A percentile compares a stretch with the other conserved stretches of the same genome.
These are phyloP conservation scores for Pseudogymnoascus sp. DNA, from an alignment of 2,329 filamentous ascomycete genomes.

Conservation along the genomic window DNA sequence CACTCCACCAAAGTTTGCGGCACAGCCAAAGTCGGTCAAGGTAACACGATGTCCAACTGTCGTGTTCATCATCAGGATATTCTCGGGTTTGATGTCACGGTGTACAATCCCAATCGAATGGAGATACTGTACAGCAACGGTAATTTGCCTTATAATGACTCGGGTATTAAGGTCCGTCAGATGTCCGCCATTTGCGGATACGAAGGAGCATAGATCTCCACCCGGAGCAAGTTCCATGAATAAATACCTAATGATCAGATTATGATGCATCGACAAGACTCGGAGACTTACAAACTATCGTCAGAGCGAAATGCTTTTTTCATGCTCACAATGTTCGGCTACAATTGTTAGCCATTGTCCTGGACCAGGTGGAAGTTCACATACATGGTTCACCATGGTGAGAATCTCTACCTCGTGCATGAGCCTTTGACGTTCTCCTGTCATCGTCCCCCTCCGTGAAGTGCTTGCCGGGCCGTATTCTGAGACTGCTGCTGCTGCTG, in stretches of 20 bases:
- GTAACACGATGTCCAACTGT: slow-evolving; percentile 25
- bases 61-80: slow-evolving; percentile 26
- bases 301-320: slow-evolving; percentile 44
- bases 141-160: slow-evolving; percentile 26
- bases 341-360: background rate
- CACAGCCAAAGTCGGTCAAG: slow-evolving; percentile 29
- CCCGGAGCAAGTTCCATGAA: slow-evolving; percentile 52
- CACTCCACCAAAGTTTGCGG: slow-evolving; percentile 15
- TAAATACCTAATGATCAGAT: slow-evolving; percentile 37
- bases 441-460: background rate
- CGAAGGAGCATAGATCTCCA: slow-evolving; percentile 28
- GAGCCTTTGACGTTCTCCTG: slow-evolving; percentile 30
- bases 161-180: slow-evolving; percentile 23
- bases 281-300: slow-evolving; percentile 37
- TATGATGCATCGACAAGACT: background rate
- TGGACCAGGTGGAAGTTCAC: slow-evolving; percentile 18
- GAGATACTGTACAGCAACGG: slow-evolving; percentile 24
- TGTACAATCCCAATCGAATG: slow-evolving; percentile 25
- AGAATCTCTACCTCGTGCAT: slow-evolving; percentile 47
- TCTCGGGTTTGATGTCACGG: slow-evolving; percentile 29
- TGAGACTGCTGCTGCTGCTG: background rate
- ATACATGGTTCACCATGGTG: slow-evolving; percentile 46
- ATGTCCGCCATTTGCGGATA: slow-evolving; percentile 18
- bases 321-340: slow-evolving; percentile 51
- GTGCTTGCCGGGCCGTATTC: background rate